Evolutionary conservation across 768 basidiomycete genomes (phyloP), one percentile per base, ranked within the genome.

Genomic region (Fibroporia radiculosa): DNA sequence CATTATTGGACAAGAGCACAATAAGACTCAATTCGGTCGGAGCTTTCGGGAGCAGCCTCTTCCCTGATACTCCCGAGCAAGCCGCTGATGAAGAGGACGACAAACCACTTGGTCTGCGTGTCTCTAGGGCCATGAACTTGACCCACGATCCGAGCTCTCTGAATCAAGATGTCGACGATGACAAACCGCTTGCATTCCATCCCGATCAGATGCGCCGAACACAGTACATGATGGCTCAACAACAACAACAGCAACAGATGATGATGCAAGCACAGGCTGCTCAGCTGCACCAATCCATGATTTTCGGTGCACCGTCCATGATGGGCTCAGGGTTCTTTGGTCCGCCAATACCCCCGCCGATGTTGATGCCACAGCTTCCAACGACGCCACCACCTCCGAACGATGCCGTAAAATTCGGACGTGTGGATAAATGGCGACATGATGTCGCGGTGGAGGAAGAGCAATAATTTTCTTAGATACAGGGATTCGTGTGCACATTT

Each of bases 351-450:
- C 52, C 61, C 7, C 57, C 70, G 57, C 65, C 72, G 42, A 69
- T 73, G 26, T 62, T 77, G 55, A 59, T 66, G 12, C 54, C 66
- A 14, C 59, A 65, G 25, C 64, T 74, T 26, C 73, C 78, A 13
- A 33, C 53, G 25, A 79, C 82, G 1, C 81, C 83, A 20, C 81
- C 83, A 12, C 80, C 79, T 7, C 57, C 71, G 31, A 74, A 73
- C 19, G 87, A 90, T 47, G 66, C 75, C 29, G 71, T 67, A 27
- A 90, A 88, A 58, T 83, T 73, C 50, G 75, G 74, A 7, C 70
- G 75, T 3, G 87, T 91, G 22, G 88, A 91, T 60, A 75, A 75
- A 48, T 91, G 88, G 88, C 77, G 88, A 51, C 79, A 74, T 49
- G 78, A 86, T 54, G 84, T 91, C 35, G 79, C 76, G 14, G 77